Base-by-base conservation (phyloP, 2,329 filamentous ascomycete species). In the Dothideomycetes sp. region DNA sequence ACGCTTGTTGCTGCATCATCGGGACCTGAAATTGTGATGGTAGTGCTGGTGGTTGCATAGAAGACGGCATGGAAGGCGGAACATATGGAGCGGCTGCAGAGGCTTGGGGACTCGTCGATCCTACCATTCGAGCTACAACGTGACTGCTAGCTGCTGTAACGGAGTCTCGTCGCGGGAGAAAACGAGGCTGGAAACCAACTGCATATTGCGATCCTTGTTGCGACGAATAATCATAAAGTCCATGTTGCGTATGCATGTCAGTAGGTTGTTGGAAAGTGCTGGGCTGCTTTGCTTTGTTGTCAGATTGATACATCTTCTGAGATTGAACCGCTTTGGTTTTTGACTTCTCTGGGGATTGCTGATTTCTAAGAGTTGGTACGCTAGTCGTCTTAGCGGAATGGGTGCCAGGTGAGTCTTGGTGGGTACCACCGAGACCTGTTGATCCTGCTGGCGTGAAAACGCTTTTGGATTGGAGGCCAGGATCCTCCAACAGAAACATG, bases 401-500 rank as follows among this genome's bases (percentile, higher is more conserved):
- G 12, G 7, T 27, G 7, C 7, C 7, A 7, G 22, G 22, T 12
- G 22, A 27, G 7, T 7, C 7, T 12, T 27, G 22, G 12, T 27
- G 22, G 22, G 7, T 7, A 27, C 22, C 22, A 27, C 22, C 22
- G 7, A 12, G 22, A 27, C n/a, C n/a, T n/a, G n/a, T n/a, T n/a
- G 22, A 12, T 12, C 7, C 12, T 27, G 22, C 12, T 12, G 22
- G 22, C 22, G 61, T 58, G 40, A 66, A 56, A 31, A 60, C 56
- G 10, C 56, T 56, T 27, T 12, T 27, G 8, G 50, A 47, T 31
- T 69, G 65, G 22, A 68, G 48, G 5, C 64, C 63, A 11, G 58
- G 52, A 41, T 69, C 66, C 46, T 70, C 66, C 19, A 69, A 57
- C 1, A 68, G 52, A 30, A 65, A 53, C 65, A 69, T 68, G 4